Percentiles rank a stretch among this genome's conserved stretches.
phyloP scores from a whole-genome alignment of 1,284 basidiomycete species.

The Fistulina hepatica region DNA sequence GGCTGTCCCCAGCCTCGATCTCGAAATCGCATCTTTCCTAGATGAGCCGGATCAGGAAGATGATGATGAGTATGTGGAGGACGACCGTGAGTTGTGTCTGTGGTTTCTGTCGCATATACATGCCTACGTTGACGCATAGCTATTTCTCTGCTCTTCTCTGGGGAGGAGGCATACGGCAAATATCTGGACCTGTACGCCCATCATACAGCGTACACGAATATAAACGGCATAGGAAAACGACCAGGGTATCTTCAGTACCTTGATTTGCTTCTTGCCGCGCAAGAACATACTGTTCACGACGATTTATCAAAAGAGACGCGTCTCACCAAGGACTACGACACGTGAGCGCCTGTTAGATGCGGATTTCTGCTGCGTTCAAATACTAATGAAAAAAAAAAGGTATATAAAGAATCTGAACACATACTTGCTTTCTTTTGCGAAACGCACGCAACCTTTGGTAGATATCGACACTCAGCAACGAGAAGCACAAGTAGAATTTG shows the following conservation, averaged over 20 bases:
- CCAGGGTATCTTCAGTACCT: slow-evolving; percentile 89
- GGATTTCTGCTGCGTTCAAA: slow-evolving; percentile 11
- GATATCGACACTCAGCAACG: slow-evolving; percentile 66
- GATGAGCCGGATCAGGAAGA: slow-evolving; percentile 62
- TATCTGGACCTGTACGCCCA: slow-evolving; percentile 90
- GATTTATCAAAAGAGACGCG: slow-evolving; percentile 70
- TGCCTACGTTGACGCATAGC: slow-evolving; percentile 36
- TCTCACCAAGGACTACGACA: slow-evolving; percentile 66
- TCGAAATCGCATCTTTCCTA: slow-evolving; percentile 70
- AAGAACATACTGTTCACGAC: slow-evolving; percentile 48
- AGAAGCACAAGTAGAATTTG: slow-evolving; percentile 62
- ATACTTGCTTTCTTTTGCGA: slow-evolving; percentile 82
- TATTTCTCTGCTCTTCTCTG: slow-evolving; percentile 83
- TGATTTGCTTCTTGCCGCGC: slow-evolving; percentile 60
- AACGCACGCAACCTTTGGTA: slow-evolving; percentile 80
- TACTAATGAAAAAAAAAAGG: slow-evolving; percentile 26
- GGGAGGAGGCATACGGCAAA: slow-evolving; percentile 91
- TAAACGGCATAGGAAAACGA: slow-evolving; percentile 71
- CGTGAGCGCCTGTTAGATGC: slow-evolving; percentile 45
- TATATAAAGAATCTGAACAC: slow-evolving; percentile 76
- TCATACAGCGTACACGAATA: slow-evolving; percentile 84
- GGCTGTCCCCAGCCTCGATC: slow-evolving; percentile 67
- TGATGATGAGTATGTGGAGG: slow-evolving; percentile 67
- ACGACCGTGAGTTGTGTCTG: slow-evolving; percentile 55
- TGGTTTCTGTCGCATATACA: slow-evolving; percentile 8